Conservation (phyloP, 768 basidiomycete genomes). For the Antrodiella citrinella region DNA sequence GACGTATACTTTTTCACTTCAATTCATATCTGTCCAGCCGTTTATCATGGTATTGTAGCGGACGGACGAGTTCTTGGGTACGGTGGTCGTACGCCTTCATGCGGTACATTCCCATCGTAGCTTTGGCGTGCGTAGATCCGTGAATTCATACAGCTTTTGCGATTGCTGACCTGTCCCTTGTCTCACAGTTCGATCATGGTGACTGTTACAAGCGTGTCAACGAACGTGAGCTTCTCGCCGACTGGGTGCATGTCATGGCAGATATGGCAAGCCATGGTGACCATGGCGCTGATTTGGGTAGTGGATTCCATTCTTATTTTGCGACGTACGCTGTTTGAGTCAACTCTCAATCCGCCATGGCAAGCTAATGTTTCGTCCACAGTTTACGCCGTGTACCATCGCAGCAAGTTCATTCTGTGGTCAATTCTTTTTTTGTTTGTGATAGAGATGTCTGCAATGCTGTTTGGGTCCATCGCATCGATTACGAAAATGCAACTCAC, state of each 20-base stretch:
- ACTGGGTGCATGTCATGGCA: not conserved
- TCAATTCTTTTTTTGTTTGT: not conserved
- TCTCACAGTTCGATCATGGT: not conserved
- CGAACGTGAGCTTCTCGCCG: not conserved
- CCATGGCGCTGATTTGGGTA: not conserved
- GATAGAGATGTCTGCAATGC: not conserved
- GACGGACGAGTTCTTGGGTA: not conserved
- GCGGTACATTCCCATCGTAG: not conserved
- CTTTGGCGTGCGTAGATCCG: not conserved
- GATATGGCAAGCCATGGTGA: not conserved
- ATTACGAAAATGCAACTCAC: not conserved
- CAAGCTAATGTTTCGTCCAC: no score
- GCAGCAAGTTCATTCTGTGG: not conserved
- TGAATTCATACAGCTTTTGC: no score
- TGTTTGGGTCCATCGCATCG: not conserved
- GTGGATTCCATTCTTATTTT: not conserved
- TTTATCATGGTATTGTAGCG: no score
- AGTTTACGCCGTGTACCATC: constrained; percentile 1
- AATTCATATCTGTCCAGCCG: no score
- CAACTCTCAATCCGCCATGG: no score
- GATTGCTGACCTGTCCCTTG: no score
- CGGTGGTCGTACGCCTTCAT: not conserved
- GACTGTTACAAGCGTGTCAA: not conserved
- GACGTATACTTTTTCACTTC: not conserved
- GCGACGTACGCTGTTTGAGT: not conserved